Conservation (phyloP, 1,284 basidiomycete genomes). For the Crepidotus sp. region DNA sequence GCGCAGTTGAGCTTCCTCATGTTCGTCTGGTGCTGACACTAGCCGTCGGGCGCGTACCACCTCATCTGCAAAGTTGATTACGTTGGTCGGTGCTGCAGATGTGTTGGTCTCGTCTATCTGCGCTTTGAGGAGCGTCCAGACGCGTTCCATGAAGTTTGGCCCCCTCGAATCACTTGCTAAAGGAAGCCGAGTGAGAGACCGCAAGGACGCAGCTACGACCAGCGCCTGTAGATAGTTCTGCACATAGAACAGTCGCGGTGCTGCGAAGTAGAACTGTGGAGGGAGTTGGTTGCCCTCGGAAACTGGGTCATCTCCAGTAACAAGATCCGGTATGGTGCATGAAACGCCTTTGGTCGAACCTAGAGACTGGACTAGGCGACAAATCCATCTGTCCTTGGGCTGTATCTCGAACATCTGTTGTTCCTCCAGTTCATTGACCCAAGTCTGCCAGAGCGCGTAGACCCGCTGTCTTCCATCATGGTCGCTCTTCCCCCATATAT, state of each 20-base stretch:
- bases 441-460: conserved; percentile 31
- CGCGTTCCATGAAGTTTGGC: conserved; percentile 42
- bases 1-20: conserved; percentile 43
- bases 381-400: conserved; percentile 32
- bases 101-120: conserved; percentile 42
- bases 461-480: conserved; percentile 24
- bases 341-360: conserved; percentile 36
- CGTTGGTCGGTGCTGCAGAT: conserved; percentile 35
- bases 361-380: conserved; percentile 40
- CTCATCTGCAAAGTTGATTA: conserved; percentile 64
- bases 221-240: conserved; percentile 69
- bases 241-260: conserved; percentile 42
- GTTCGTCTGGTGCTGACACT: conserved; percentile 22
- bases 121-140: conserved; percentile 55
- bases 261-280: conserved; percentile 51
- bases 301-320: conserved; percentile 10
- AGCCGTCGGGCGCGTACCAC: conserved; percentile 41
- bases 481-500: conserved; percentile 37
- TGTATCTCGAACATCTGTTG: conserved; percentile 2
- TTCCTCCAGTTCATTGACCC: conserved; percentile 25
- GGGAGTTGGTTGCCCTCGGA: conserved; percentile 38
- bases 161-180: conserved; percentile 10
- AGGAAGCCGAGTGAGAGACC: conserved; percentile 41
- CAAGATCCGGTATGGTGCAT: conserved; percentile 24
- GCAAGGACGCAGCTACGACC: conserved; percentile 53